Conservation (phyloP, 129 eudicot species). For the Glebionis coronaria region DNA sequence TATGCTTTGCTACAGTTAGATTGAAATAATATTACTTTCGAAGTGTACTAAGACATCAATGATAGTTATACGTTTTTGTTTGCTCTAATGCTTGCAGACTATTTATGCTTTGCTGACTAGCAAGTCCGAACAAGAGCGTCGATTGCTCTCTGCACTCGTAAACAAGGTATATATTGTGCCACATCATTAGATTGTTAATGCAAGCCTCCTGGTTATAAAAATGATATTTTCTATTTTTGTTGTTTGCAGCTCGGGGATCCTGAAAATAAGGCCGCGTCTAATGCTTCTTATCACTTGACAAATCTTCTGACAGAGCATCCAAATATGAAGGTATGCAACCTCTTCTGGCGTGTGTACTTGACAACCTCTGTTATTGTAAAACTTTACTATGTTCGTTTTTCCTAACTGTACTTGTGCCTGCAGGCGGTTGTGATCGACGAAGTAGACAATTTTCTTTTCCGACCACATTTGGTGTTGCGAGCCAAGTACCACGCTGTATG, state of each 20-base stretch:
- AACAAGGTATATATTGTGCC: conserved; percentile 56
- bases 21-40: neutral
- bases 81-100: conserved; percentile 44
- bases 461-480: conserved; percentile 87
- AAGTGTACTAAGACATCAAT: neutral
- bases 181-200: neutral
- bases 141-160: conserved; percentile 79
- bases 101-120: conserved; percentile 70
- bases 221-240: conserved; percentile 16
- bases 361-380: neutral
- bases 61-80: conserved; percentile 4
- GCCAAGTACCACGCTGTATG: conserved; percentile 95
- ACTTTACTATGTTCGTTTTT: neutral
- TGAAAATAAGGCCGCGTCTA: conserved; percentile 90
- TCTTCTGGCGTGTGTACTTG: neutral
- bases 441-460: conserved; percentile 88
- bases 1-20: conserved; percentile 1
- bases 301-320: conserved; percentile 93
- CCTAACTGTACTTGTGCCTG: conserved; percentile 4
- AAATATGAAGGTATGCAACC: conserved; percentile 77
- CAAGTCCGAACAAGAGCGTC: conserved; percentile 97
- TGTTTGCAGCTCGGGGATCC: conserved; percentile 94
- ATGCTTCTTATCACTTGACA: conserved; percentile 85
- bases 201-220: conserved; percentile 7
- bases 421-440: conserved; percentile 94